These are phyloP conservation scores for Secale cereale DNA, from an alignment of 176 grass and related monocot species.

Conservation along the genomic window DNA sequence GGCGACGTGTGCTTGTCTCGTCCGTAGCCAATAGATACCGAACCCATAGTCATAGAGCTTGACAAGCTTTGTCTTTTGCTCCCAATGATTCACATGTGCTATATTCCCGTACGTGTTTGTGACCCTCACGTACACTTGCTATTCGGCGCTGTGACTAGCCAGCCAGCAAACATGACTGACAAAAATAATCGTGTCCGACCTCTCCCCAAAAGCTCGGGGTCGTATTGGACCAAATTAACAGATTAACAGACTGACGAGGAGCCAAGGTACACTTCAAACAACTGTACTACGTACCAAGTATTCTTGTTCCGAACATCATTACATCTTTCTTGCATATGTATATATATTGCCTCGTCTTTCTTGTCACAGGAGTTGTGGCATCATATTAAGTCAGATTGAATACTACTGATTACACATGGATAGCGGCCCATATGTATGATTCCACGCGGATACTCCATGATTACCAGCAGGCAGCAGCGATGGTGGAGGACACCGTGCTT, in stretches of 20 bases:
- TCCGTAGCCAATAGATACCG: constrained; percentile 16
- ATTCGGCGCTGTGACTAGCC: too few relatives aligned
- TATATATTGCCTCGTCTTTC: too few relatives aligned
- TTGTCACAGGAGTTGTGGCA: background rate
- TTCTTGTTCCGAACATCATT: too few relatives aligned
- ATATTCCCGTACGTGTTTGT: background rate
- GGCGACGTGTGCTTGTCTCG: background rate
- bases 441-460: background rate
- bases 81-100: background rate
- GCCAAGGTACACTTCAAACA: too few relatives aligned
- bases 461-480: background rate
- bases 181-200: too few relatives aligned
- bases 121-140: too few relatives aligned
- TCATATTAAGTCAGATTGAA: background rate
- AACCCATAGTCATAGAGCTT: background rate
- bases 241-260: too few relatives aligned
- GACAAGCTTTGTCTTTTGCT: background rate
- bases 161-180: too few relatives aligned
- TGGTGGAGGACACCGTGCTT: constrained; percentile 20
- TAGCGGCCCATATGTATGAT: background rate
- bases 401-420: background rate
- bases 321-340: too few relatives aligned
- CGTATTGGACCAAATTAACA: too few relatives aligned
- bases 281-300: too few relatives aligned
- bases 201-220: too few relatives aligned